Evolutionary conservation across 2,329 filamentous ascomycete genomes (phyloP).

Genomic region (Penicillium sp.): DNA sequence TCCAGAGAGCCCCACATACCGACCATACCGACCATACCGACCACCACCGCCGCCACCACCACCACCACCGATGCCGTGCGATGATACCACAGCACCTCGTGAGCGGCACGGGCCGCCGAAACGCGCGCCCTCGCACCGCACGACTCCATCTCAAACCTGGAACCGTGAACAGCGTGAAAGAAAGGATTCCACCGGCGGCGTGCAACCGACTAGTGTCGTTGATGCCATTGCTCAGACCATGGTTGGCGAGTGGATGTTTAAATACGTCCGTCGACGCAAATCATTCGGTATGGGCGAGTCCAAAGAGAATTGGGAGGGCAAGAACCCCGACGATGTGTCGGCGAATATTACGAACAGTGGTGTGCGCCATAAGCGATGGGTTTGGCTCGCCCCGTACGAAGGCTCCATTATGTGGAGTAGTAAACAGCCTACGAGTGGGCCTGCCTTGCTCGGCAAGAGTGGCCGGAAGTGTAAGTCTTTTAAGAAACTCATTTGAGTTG

Average conservation of each 20-base stretch:
- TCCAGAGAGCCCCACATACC: slow-evolving; percentile 61
- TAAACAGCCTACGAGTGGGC: slow-evolving; percentile 88
- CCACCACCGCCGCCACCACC: slow-evolving; percentile 13
- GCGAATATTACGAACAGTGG: slow-evolving; percentile 66
- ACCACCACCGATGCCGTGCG: slow-evolving; percentile 69
- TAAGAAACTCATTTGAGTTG: not conserved
- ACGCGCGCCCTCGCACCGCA: slow-evolving; percentile 24
- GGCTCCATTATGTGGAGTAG: slow-evolving; percentile 96
- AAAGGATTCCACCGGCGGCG: slow-evolving; percentile 55
- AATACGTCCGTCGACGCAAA: slow-evolving; percentile 62
- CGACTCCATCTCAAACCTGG: slow-evolving; percentile 28
- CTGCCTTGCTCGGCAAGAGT: slow-evolving; percentile 86
- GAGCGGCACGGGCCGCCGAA: slow-evolving; percentile 31
- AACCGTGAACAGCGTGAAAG: slow-evolving; percentile 31
- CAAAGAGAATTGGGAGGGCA: slow-evolving; percentile 51
- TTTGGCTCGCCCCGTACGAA: slow-evolving; percentile 97
- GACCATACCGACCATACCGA: slow-evolving; percentile 35
- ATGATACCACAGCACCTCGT: slow-evolving; percentile 63
- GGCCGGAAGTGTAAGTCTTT: slow-evolving; percentile 81
- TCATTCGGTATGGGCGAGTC: slow-evolving; percentile 73
- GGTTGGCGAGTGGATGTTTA: slow-evolving; percentile 74
- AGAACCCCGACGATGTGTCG: slow-evolving; percentile 65
- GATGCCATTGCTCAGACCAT: slow-evolving; percentile 97
- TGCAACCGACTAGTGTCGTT: slow-evolving; percentile 76
- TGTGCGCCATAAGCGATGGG: slow-evolving; percentile 89